phyloP scores from a whole-genome alignment of 108 stramenopile species.

The Aurantiochytrium sp. region DNA sequence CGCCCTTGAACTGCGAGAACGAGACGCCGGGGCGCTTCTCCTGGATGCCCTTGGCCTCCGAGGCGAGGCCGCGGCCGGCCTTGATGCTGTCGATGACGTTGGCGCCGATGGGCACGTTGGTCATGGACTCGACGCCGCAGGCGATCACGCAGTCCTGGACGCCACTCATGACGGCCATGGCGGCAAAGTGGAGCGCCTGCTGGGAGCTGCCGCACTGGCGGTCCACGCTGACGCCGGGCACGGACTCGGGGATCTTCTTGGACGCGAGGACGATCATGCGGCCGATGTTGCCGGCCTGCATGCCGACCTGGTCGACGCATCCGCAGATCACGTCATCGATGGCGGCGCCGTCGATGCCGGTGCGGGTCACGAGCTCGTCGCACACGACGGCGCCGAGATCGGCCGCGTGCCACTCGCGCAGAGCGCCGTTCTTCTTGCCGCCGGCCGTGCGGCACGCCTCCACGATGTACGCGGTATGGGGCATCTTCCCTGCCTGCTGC shows the following conservation, averaged over 20 bases:
- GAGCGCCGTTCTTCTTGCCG: conserved; percentile 6
- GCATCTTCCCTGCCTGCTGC: background rate
- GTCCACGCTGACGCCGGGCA: conserved; percentile 47
- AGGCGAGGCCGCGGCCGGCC: conserved; percentile 12
- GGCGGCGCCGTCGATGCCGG: conserved; percentile 19
- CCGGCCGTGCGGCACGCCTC: conserved; percentile 5
- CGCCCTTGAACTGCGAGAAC: conserved; percentile 46
- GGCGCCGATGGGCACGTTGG: conserved; percentile 30
- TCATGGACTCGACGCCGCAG: conserved; percentile 46
- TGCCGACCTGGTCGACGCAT: conserved; percentile 26
- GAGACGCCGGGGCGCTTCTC: conserved; percentile 26
- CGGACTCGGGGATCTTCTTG: conserved; percentile 23
- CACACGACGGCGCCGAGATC: conserved; percentile 10
- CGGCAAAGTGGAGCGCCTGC: conserved; percentile 45
- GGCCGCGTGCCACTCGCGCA: conserved; percentile 15
- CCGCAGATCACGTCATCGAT: conserved; percentile 33
- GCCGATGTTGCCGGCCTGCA: conserved; percentile 27
- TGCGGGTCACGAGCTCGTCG: conserved; percentile 13
- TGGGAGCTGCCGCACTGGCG: conserved; percentile 52
- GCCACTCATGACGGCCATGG: conserved; percentile 38
- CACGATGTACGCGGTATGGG: background rate
- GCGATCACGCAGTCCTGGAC: conserved; percentile 36
- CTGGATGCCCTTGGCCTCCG: conserved; percentile 28
- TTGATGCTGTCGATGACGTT: background rate
- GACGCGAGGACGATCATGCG: conserved; percentile 25